Evolutionary conservation across 192 early-diverging fungal species (phyloP).

Genomic region (Coemansia sp.): DNA sequence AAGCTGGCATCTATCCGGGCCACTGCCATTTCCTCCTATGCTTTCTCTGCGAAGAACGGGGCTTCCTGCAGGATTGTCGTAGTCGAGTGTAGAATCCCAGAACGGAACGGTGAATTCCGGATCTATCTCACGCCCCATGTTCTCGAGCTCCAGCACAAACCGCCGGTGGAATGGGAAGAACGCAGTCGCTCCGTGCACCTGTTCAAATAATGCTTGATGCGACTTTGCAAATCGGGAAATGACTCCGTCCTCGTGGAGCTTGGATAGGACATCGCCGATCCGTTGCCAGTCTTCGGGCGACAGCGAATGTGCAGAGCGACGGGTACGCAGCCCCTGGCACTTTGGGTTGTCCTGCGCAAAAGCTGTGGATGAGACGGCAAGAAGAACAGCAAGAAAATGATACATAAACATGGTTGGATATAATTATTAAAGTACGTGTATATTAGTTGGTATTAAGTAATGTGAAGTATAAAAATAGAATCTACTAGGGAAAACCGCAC

Average conservation of each 20-base stretch:
- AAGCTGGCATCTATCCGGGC: slow-evolving; percentile 18
- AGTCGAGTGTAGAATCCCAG: slow-evolving; percentile 49
- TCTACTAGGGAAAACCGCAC: not conserved
- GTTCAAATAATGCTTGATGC: slow-evolving; percentile 37
- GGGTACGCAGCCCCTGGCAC: slow-evolving; percentile 26
- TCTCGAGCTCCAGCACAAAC: slow-evolving; percentile 54
- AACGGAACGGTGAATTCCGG: slow-evolving; percentile 45
- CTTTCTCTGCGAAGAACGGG: slow-evolving; percentile 22
- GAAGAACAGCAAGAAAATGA: slow-evolving; percentile 8
- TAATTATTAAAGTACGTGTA: not conserved
- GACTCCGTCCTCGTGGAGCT: slow-evolving; percentile 33
- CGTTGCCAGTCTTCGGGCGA: slow-evolving; percentile 40
- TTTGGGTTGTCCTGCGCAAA: slow-evolving; percentile 19
- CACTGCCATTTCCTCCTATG: slow-evolving; percentile 44
- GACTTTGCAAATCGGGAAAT: slow-evolving; percentile 43
- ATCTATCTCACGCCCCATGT: slow-evolving; percentile 34
- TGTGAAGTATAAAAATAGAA: not conserved
- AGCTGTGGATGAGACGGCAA: slow-evolving; percentile 9
- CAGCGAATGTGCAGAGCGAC: slow-evolving; percentile 43
- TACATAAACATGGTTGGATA: not conserved
- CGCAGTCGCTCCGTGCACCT: slow-evolving; percentile 42
- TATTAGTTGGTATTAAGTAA: too few species aligned
- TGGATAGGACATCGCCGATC: slow-evolving; percentile 20
- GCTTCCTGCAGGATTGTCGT: slow-evolving; percentile 31
- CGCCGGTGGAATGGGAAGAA: slow-evolving; percentile 56